These are phyloP conservation scores for Scytalidium sp. DNA, from an alignment of 2,329 filamentous ascomycete species.

Conservation along the genomic window DNA sequence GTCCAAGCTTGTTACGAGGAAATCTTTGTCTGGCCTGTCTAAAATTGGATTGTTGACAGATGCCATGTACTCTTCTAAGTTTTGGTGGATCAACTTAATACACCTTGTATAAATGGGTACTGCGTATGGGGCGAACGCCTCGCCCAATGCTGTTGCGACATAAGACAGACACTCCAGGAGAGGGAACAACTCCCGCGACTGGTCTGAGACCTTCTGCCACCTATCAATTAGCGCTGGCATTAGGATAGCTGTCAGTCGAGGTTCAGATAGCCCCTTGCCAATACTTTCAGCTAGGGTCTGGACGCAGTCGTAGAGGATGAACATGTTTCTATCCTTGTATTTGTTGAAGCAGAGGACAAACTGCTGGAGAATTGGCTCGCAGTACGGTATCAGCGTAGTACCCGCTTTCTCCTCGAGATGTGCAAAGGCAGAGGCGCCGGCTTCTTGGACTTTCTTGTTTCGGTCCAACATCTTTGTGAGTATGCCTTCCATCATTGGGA, in stretches of 20 bases:
- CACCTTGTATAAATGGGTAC: constrained; percentile 84
- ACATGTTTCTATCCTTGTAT: constrained; percentile 99
- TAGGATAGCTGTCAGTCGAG: constrained; percentile 76
- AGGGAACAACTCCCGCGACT: constrained; percentile 91
- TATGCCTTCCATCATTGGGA: constrained; percentile 96
- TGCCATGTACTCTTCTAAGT: constrained; percentile 76
- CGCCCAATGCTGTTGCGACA: constrained; percentile 80
- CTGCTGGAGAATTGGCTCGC: constrained; percentile 84
- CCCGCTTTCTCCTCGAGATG: constrained; percentile 94
- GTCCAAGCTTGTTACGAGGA: constrained; percentile 91
- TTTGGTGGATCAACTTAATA: constrained; percentile 86
- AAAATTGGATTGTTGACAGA: constrained; percentile 63
- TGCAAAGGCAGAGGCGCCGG: constrained; percentile 91
- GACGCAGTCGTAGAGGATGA: constrained; percentile 96
- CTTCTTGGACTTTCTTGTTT: constrained; percentile 98
- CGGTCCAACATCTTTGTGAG: constrained; percentile 91
- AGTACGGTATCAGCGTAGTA: constrained; percentile 77
- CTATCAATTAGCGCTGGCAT: constrained; percentile 91
- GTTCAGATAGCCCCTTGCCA: constrained; percentile 74
- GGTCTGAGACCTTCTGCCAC: constrained; percentile 83
- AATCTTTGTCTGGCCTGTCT: constrained; percentile 92
- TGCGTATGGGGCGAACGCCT: constrained; percentile 81
- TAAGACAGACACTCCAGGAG: constrained; percentile 96
- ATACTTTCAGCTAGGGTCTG: constrained; percentile 94
- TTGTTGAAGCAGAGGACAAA: constrained; percentile 89